Base-by-base conservation (phyloP, 2,329 filamentous ascomycete genomes). In the Lizonia empirigonia region DNA sequence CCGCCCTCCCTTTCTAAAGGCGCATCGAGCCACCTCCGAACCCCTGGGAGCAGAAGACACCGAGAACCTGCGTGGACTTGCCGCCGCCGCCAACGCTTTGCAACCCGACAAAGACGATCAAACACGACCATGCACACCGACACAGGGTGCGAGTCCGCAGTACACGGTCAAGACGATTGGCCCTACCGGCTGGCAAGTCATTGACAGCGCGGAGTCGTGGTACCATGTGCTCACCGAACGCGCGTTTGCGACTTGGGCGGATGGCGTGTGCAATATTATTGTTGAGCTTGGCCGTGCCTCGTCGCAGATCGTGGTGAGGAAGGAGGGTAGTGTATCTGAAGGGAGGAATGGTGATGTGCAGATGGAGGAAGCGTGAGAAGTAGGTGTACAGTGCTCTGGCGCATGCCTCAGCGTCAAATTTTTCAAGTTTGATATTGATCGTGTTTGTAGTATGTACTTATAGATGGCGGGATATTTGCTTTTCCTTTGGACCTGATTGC, bases 61-160 rank as follows among this genome's bases (percentile, higher is more conserved):
- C 1, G 65, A 70, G 32, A 60, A 51, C 8, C 60, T 73, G 3
- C 60, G 62, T 10, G 67, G 67, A 8, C 63, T 73, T 9, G 69
- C 70, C 23, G 65, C 60, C 12, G 69, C 69, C 10, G 70, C 70
- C 4, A 68, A 64, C 24, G 63, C 64, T 16, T 42, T 70, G 12
- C 58, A 69, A 27, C 53, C 50, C 24, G 60, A 61, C 23, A 36
- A 50, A 24, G 30, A 41, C 33, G 35, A 44, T 9, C 40, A 42
- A 6, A 26, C 5, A 22, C 23, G 20, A 18, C 24, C 10, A 10
- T 8, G 13, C 5, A 34, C 18, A 4, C n/a, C 27, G 15, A 8
- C n/a, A 8, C 8, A 8, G 12, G 8, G 15, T 20, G 7, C 16
- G 2, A 13, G 15, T 13, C 3, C 26, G 15, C 29, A 6, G 7